Conservation (phyloP, 2,329 filamentous ascomycete genomes). For the Lasiodiplodia citricola region DNA sequence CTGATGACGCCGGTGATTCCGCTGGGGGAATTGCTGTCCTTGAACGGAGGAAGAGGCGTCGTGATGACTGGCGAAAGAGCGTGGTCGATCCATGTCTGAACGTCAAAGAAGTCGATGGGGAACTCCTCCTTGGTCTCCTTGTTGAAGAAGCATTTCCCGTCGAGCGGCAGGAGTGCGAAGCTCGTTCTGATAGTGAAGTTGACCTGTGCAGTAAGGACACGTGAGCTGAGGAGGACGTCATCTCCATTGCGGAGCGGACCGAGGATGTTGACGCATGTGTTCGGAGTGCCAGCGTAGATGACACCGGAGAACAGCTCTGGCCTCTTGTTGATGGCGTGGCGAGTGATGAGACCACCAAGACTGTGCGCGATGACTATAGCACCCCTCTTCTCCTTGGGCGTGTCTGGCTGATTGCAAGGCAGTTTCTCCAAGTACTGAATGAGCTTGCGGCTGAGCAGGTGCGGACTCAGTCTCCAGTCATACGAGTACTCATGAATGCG, state of each 20-base stretch:
- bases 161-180: constrained; percentile 82
- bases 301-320: constrained; percentile 88
- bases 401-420: constrained; percentile 71
- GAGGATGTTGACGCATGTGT: constrained; percentile 88
- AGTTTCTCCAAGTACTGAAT: constrained; percentile 74
- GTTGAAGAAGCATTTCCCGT: constrained; percentile 87
- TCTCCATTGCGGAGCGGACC: constrained; percentile 92
- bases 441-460: constrained; percentile 73
- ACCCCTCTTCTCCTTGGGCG: constrained; percentile 63
- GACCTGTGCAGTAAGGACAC: constrained; percentile 87
- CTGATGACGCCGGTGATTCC: constrained; percentile 52
- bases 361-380: constrained; percentile 86
- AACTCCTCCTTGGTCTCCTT: constrained; percentile 80
- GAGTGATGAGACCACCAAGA: constrained; percentile 76
- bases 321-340: constrained; percentile 73
- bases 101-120: constrained; percentile 81
- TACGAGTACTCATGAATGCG: constrained; percentile 91
- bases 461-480: constrained; percentile 89
- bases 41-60: constrained; percentile 66
- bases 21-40: constrained; percentile 42
- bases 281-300: constrained; percentile 82
- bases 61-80: constrained; percentile 77
- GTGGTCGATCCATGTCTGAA: constrained; percentile 79
- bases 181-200: constrained; percentile 91
- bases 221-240: constrained; percentile 85